A percentile compares a stretch with the other conserved stretches of the same genome.
Evolutionary conservation across 495 filamentous ascomycete species (phyloP).

Genomic region (Penicillium arizonense): DNA sequence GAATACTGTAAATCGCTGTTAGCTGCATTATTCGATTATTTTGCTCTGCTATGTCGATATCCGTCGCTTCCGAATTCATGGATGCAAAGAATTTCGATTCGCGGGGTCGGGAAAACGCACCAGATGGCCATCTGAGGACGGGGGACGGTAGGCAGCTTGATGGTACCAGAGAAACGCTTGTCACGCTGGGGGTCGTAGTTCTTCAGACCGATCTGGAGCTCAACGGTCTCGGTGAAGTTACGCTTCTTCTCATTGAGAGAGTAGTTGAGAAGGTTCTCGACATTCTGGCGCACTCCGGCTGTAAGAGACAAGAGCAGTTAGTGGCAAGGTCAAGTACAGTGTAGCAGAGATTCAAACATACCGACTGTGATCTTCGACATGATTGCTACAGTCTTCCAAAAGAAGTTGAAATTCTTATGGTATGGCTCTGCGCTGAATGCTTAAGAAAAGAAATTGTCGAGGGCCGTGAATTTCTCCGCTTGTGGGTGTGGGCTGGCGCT

Average conservation of each 20-base stretch:
- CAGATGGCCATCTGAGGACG: constrained; percentile 94
- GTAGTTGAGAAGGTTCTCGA: constrained; percentile 87
- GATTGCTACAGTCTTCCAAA: constrained; percentile 61
- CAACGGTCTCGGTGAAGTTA: constrained; percentile 93
- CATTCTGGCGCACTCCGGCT: constrained; percentile 96
- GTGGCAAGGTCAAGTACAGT: constrained; percentile 14
- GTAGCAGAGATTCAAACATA: constrained; percentile 39
- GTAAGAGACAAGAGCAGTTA: constrained; percentile 25
- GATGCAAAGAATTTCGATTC: background rate
- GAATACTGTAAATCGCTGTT: constrained; percentile 55
- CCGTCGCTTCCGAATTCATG: background rate
- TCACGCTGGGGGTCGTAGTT: constrained; percentile 99
- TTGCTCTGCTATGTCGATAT: background rate
- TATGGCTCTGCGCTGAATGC: constrained; percentile 62
- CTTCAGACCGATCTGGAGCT: constrained; percentile 98
- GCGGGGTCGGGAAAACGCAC: constrained; percentile 42
- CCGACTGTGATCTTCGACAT: constrained; percentile 91
- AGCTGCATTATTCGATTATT: background rate
- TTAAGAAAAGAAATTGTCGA: constrained; percentile 25
- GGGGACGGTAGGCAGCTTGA: constrained; percentile 86
- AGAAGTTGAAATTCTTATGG: constrained; percentile 61
- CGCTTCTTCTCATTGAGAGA: constrained; percentile 97
- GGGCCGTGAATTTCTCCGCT: constrained; percentile 44
- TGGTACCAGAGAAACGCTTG: constrained; percentile 99
- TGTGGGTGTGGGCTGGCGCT: constrained; percentile 40